A percentile compares a stretch with the other conserved stretches of the same genome.
These are phyloP conservation scores for Oxytropis ochrocephala DNA, from an alignment of 306 rosid genomes.

Conservation along the genomic window DNA sequence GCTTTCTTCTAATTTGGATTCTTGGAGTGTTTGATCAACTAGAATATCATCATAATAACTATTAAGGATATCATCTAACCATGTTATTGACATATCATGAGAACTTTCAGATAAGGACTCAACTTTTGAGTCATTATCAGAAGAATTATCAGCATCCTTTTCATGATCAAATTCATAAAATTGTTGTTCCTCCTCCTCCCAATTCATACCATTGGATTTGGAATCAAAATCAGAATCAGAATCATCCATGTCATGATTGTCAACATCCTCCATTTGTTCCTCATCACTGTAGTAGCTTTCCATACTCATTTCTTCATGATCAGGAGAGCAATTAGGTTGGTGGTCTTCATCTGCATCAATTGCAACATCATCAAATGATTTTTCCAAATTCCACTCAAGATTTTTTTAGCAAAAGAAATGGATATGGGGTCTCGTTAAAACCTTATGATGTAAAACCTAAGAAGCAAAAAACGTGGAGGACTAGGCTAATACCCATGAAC, in stretches of 20 bases:
- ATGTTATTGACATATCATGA: conserved; percentile 26
- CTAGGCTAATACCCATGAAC: too few species aligned
- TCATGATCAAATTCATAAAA: conserved; percentile 21
- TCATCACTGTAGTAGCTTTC: conserved; percentile 34
- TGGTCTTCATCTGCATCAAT: conserved; percentile 19
- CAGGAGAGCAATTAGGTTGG: conserved; percentile 19
- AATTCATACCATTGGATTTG: conserved; percentile 36
- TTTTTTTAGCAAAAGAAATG: too few species aligned
- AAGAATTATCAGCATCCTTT: conserved; percentile 25
- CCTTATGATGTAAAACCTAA: too few species aligned
- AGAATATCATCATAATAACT: conserved; percentile 16
- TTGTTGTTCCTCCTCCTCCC: conserved; percentile 47
- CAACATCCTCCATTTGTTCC: conserved; percentile 19
- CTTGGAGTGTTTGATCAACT: conserved; percentile 17
- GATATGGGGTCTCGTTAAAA: too few species aligned
- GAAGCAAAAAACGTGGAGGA: too few species aligned
- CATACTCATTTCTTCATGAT: conserved; percentile 34
- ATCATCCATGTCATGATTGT: conserved; percentile 22
- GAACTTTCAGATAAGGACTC: conserved; percentile 32
- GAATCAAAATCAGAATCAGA: conserved; percentile 39
- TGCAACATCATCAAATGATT: neutral
- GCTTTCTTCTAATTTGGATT: conserved; percentile 22
- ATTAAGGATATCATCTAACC: conserved; percentile 29
- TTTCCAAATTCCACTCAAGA: conserved; percentile 21
- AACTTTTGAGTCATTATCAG: conserved; percentile 19